A percentile compares a stretch with the other conserved stretches of the same genome.
Evolutionary conservation across 1,284 basidiomycete species (phyloP).

Genomic region (Volvariella surrecta): DNA sequence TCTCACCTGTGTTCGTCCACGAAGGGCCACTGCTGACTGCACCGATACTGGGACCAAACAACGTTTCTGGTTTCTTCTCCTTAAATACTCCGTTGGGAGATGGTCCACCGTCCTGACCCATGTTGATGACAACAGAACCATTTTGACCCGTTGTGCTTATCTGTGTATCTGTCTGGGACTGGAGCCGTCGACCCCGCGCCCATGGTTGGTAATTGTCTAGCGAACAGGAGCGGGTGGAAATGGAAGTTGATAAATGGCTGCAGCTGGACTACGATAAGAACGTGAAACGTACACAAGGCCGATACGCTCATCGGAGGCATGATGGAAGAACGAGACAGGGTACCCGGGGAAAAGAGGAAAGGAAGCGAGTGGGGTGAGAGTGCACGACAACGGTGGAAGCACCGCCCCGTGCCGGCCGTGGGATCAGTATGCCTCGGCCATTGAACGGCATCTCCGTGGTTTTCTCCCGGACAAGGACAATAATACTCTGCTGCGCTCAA

Average conservation of each 20-base stretch:
- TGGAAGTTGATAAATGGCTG: conserved; percentile 3
- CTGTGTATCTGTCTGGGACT: conserved; percentile 40
- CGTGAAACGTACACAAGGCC: conserved; percentile 26
- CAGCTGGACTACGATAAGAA: conserved; percentile 1
- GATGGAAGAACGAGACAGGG: conserved; percentile 4
- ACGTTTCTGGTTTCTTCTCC: conserved; percentile 33
- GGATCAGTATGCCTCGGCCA: too few relatives aligned
- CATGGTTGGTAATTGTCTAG: conserved; percentile 44
- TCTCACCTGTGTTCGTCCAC: conserved; percentile 39
- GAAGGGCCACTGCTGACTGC: conserved; percentile 42
- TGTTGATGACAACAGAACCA: conserved; percentile 32
- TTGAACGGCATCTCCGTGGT: too few relatives aligned
- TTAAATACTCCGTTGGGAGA: conserved; percentile 13
- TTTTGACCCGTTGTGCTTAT: conserved; percentile 35
- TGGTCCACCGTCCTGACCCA: conserved; percentile 13
- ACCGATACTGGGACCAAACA: conserved; percentile 71
- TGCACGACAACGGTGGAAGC: not conserved
- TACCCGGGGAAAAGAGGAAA: conserved; percentile 11
- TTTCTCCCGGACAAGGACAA: too few relatives aligned
- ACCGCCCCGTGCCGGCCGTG: too few relatives aligned
- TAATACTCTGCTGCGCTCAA: too few relatives aligned
- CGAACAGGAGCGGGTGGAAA: not conserved
- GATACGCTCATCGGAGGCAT: conserved; percentile 20
- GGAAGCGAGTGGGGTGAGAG: conserved; percentile 12
- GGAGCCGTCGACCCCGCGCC: conserved; percentile 43